Percentiles rank a stretch among this genome's conserved stretches.
Evolutionary conservation across 139 green algal genomes (phyloP).

Genomic region (Closterium sp.): DNA sequence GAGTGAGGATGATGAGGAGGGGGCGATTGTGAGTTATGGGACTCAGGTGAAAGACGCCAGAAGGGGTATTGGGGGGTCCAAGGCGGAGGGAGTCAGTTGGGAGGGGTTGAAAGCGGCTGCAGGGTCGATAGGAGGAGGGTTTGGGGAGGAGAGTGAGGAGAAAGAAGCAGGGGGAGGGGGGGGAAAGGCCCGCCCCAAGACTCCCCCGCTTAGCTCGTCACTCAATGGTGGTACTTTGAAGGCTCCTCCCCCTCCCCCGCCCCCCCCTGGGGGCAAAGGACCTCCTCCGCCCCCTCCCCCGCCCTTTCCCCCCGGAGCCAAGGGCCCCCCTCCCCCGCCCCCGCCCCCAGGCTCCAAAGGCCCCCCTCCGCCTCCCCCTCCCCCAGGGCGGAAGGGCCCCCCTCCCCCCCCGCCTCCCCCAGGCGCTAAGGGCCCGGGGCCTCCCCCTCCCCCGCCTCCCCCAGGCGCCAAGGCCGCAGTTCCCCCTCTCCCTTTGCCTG

Average conservation of each 20-base stretch:
- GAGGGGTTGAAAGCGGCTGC: not conserved
- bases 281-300: not conserved
- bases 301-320: not conserved
- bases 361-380: conserved; percentile 4
- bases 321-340: not conserved
- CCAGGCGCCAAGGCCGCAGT: not conserved
- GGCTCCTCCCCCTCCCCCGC: not conserved
- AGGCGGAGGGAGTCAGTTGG: not conserved
- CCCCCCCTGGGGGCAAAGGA: not conserved
- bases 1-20: not conserved
- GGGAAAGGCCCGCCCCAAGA: not conserved
- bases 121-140: not conserved
- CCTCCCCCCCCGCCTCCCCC: not conserved
- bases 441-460: not conserved
- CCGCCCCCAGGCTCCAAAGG: not conserved
- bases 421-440: not conserved
- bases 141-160: not conserved
- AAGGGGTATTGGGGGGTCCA: not conserved
- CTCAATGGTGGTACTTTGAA: not conserved
- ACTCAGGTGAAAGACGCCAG: not conserved
- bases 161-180: not conserved
- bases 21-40: not conserved
- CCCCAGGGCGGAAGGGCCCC: not conserved
- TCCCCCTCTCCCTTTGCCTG: not conserved
- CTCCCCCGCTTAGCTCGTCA: not conserved